Evolutionary conservation across 768 basidiomycete genomes (phyloP).

Genomic region (Exidia glandulosa): DNA sequence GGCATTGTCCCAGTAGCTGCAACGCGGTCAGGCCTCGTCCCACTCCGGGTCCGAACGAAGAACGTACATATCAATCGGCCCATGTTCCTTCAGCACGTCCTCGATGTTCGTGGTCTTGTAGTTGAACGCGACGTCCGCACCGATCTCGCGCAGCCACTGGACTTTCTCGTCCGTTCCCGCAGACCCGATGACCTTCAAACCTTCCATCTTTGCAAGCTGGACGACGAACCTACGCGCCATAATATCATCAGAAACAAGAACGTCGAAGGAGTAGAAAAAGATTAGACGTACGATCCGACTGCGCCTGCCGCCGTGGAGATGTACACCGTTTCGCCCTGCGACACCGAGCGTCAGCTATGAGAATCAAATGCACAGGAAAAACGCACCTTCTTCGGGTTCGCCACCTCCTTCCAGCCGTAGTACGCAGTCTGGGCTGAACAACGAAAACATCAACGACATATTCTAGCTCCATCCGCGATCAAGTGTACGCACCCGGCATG

Average conservation of each 20-base stretch:
- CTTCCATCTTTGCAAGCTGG: conserved; percentile 32
- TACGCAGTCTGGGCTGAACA: conserved; percentile 9
- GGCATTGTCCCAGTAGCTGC: conserved; percentile 24
- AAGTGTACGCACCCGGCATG: conserved; percentile 19
- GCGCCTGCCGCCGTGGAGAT: conserved; percentile 24
- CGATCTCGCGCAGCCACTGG: conserved; percentile 43
- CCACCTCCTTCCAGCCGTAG: conserved; percentile 10
- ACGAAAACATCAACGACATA: too few species aligned
- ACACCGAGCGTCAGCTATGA: neutral
- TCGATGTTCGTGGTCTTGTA: conserved; percentile 50
- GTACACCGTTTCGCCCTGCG: conserved; percentile 24
- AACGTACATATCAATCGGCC: conserved; percentile 41
- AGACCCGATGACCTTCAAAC: conserved; percentile 55
- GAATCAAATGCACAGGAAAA: neutral
- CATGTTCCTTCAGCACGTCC: conserved; percentile 44
- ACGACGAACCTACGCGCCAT: conserved; percentile 20
- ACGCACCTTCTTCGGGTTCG: conserved; percentile 9
- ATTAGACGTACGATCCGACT: conserved; percentile 19
- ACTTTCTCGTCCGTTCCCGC: conserved; percentile 71
- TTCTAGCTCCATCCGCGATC: neutral
- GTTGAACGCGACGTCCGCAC: conserved; percentile 62
- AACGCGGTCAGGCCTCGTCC: neutral
- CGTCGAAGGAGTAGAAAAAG: neutral
- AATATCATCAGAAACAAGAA: neutral
- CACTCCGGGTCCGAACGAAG: neutral